Evolutionary conservation across 2,329 filamentous ascomycete genomes (phyloP), one percentile per base, ranked within the genome.

Genomic region (Dendrostoma leiphaemia): DNA sequence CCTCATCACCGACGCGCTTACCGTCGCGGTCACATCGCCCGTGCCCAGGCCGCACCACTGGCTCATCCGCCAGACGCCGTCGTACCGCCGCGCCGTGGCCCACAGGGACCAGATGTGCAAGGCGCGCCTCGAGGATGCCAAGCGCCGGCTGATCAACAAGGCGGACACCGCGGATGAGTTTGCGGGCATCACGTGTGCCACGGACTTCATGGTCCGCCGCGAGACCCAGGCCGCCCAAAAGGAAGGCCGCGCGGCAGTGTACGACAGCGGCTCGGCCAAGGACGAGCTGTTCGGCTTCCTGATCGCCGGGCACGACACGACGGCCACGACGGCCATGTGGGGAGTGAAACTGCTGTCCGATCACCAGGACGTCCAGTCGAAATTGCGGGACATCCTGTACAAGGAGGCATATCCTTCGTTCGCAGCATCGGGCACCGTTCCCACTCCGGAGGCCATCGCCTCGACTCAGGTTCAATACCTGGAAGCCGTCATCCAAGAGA

Each of bases 401-500:
- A 59, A 29, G 53, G 65, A 15, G 26, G 38, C 38, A 10, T 41
- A 23, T 13, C 38, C 38, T 12, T 41, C 57, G 60, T 70, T 65
- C 67, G 70, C 4, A 69, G 71, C 61, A 64, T 77, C 17, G 55
- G 64, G 73, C 53, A 59, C 59, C 1, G 48, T 70, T 49, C 65
- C 71, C 47, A 51, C 60, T 2, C 62, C 60, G 2, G 55, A 62
- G 13, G 58, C 70, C 38, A 64, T 61, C 13, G 62, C 64, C 3
- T 66, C 68, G 0, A 71, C 76, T 49, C 65, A 67, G 0, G 70
- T 77, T 3, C 73, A 72, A 0, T 78, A 71, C 60, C 64, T 77
- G 5, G 71, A 76, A 58, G 75, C 74, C 48, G 69, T 77, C 35
- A 75, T 74, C 65, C 71, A 71, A 48, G 75, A 78, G 62, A 71